These are phyloP conservation scores for Raphanus sativus DNA, from an alignment of 345 rosid genomes.

Conservation along the genomic window DNA sequence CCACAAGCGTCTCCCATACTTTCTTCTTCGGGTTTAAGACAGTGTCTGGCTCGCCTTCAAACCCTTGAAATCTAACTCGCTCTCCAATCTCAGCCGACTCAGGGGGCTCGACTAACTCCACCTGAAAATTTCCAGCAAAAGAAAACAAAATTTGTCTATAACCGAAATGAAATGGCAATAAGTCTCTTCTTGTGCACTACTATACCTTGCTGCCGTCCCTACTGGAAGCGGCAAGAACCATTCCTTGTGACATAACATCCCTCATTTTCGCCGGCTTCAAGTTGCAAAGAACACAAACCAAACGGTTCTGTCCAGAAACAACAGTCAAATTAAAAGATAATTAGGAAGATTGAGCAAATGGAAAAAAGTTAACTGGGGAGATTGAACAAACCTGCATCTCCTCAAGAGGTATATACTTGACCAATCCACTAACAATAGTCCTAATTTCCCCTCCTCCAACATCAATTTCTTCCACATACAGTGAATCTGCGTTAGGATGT, in stretches of 20 bases:
- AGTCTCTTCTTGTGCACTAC: neutral
- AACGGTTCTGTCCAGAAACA: constrained; percentile 61
- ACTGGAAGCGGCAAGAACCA: constrained; percentile 91
- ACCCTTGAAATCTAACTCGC: constrained; percentile 65
- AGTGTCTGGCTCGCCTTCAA: constrained; percentile 75
- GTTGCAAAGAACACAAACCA: constrained; percentile 96
- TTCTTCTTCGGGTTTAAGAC: constrained; percentile 88
- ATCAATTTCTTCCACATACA: constrained; percentile 85
- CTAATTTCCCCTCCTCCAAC: constrained; percentile 69
- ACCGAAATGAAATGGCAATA: neutral
- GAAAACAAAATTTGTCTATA: neutral
- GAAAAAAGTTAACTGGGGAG: neutral
- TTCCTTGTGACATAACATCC: constrained; percentile 87
- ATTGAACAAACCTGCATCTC: constrained; percentile 69
- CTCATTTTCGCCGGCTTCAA: constrained; percentile 87
- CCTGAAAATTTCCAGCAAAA: constrained; percentile 42
- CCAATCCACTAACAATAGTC: constrained; percentile 84
- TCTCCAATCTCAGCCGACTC: constrained; percentile 48
- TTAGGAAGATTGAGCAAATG: neutral
- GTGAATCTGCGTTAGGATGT: constrained; percentile 56
- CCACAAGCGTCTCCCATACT: constrained; percentile 77
- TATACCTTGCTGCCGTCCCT: constrained; percentile 49
- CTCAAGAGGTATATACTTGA: constrained; percentile 73
- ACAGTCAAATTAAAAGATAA: neutral
- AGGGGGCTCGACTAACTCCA: constrained; percentile 86